Evolutionary conservation across 768 basidiomycete genomes (phyloP), one percentile per base, ranked within the genome.

Genomic region (Mycena galericulata): DNA sequence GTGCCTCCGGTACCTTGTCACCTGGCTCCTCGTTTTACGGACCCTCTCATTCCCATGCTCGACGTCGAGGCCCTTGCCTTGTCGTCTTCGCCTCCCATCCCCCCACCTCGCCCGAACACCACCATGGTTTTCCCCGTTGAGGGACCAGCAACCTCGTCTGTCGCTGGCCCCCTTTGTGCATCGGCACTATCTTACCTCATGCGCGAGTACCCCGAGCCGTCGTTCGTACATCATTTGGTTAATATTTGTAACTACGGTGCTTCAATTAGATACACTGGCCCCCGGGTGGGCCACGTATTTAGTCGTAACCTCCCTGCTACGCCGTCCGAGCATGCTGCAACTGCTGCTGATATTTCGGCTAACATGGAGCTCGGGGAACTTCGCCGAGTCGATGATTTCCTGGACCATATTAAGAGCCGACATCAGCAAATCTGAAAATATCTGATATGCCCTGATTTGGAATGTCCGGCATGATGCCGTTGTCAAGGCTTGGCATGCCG

Each of bases 261-360:
- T 51, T 41, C 61, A 40, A 51, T 62, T 43, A 50, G 61, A 62
- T n/a, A 43, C 61, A n/a, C 27, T 49, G 61, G 38, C 49, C 61
- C 61, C 50, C 36, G n/a, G 15, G 49, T 51, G 61, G 61, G 61
- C 27, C 61, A 50, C 6, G 50, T 34, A 40, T 62, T 62, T 43
- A 51, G 26, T 51, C 50, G 61, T 51, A 62, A 62, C 53, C 61
- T 62, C 27, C 61, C 61, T 51, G 61, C 49, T 62, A 62, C 60
- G 14, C 60, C 36, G 49, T 62, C 60, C 49, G 47, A 62, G 60
- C 49, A 62, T 49, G 49, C 60, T 50, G 60, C 49, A 22, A 62
- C 47, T 26, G 60, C 60, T 15, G 60, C 36, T 40, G 60, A 62
- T 62, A 51, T 62, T 11, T 30, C 38, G n/a, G 47, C 47, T n/a